Evolutionary conservation across 768 basidiomycete species (phyloP), one percentile per base, ranked within the genome.

Genomic region (Lyophyllum decastes): DNA sequence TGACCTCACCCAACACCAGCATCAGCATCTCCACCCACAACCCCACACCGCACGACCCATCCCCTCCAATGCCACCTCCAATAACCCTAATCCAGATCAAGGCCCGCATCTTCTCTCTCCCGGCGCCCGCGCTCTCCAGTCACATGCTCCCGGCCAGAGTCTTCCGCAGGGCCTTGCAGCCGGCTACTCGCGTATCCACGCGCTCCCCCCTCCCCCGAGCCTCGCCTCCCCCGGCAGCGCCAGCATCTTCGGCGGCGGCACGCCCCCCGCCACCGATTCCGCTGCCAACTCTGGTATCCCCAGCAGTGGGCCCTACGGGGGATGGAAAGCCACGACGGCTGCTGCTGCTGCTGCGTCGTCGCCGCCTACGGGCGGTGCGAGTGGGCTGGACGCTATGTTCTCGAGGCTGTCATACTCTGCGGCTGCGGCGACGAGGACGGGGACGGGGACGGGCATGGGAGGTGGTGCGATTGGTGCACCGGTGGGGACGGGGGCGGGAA

Each of bases 161-260:
- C 78, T 96, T 12, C 94, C 95, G 1, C 94, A 95, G 55, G 95
- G 95, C 33, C 82, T 98, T 26, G 95, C 94, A 0, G 92, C 92
- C 0, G 95, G 94, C 0, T 88, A 94, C 68, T 94, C 92, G 26
- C 82, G 94, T 57, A 88, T 98, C 56, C 95, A 98, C 64, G 89
- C 94, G 1, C 75, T 81, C 11, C 81, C 81, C 3, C 79, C 80
- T 2, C 67, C 75, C 27, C 67, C 72, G 1, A 71, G 69, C 52
- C 54, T 76, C 19, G 72, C 70, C 2, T 76, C 78, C n/a, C 70
- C 76, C 30, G 63, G 67, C 19, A 61, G 68, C 43, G 61, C 63
- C n/a, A 62, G 65, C 35, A 14, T 64, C 47, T 64, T 64, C 48
- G 65, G 64, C 45, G 33, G 60, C 19, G 22, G 25, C 6, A 63